Percentiles rank a stretch among this genome's conserved stretches.
Evolutionary conservation across 176 grass and related monocot genomes (phyloP).

Genomic region (Lolium perenne): DNA sequence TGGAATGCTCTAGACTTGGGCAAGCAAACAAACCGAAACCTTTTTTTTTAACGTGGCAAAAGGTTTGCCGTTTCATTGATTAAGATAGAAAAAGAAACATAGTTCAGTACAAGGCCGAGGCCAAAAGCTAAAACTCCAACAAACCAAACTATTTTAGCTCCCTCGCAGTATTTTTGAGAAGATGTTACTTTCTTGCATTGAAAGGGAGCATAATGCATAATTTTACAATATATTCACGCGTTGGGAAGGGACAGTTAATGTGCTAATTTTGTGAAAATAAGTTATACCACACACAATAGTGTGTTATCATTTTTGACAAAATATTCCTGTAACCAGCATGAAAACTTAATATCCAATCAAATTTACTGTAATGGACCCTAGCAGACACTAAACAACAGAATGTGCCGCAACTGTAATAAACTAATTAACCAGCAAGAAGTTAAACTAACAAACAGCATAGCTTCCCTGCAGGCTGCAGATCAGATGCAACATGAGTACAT

Average conservation of each 20-base stretch:
- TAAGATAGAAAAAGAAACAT: too few species aligned
- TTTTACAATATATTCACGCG: not conserved
- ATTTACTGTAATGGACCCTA: not conserved
- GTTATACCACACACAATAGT: not conserved
- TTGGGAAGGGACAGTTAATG: not conserved
- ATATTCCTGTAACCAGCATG: not conserved
- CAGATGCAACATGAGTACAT: constrained; percentile 10
- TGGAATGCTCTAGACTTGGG: not conserved
- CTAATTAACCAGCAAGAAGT: constrained; percentile 8
- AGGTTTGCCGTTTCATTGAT: too few species aligned
- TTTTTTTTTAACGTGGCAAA: too few species aligned
- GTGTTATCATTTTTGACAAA: constrained; percentile 1
- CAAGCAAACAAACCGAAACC: constrained; percentile 9
- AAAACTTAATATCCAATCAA: not conserved
- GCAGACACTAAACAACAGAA: constrained; percentile 28
- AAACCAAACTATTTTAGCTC: constrained; percentile 3
- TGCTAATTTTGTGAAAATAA: constrained; percentile 28
- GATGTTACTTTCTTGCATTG: not conserved
- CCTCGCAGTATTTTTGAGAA: not conserved
- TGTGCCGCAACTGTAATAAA: not conserved
- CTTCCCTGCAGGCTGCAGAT: not conserved
- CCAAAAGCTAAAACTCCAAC: too few species aligned
- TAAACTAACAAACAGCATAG: not conserved
- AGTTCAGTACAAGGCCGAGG: too few species aligned
- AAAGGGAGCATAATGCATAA: not conserved